Base-by-base conservation (phyloP, 768 basidiomycete species). In the Tremella mesenterica region DNA sequence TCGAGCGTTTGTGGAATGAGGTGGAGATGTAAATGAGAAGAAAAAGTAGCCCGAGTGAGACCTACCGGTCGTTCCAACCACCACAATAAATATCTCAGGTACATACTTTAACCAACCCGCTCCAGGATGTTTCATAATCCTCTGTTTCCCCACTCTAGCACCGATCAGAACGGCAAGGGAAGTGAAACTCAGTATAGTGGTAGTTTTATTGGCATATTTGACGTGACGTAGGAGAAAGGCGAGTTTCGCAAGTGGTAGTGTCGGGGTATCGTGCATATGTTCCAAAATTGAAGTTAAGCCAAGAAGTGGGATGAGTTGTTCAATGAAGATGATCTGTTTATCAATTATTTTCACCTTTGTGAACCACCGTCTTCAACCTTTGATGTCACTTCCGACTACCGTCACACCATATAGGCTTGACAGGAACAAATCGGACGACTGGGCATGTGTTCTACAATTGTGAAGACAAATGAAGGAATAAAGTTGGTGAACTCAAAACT, bases 21-120 rank as follows among this genome's bases (percentile, higher is more conserved):
- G n/a, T n/a, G n/a, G n/a, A n/a, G n/a, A n/a, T n/a, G n/a, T n/a
- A n/a, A n/a, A n/a, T n/a, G n/a, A n/a, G n/a, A n/a, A n/a, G n/a
- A n/a, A n/a, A n/a, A n/a, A n/a, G n/a, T n/a, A n/a, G n/a, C n/a
- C n/a, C n/a, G n/a, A n/a, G n/a, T n/a, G n/a, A n/a, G n/a, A n/a
- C 18, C 63, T 68, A 93, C 90, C 61, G 2, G 90, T 97, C 0
- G 88, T 85, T 1, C 81, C 72, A 2, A 88, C 80, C 2, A 96
- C 92, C 21, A 89, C 83, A 6, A 96, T 68, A 29, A 99, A 77
- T 13, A 99, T 90, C 72, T 97, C 92, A 0, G 92, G 93, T 7
- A 97, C 63, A 14, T 84, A 84, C 61, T 84, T 83, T 43, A 93
- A 81, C 77, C 72, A 74, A 76, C 83, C 80, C 79, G 59, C 61